Evolutionary conservation across 106 monocot genomes (phyloP), one percentile per base, ranked within the genome.

Genomic region (Agapanthus africanus): DNA sequence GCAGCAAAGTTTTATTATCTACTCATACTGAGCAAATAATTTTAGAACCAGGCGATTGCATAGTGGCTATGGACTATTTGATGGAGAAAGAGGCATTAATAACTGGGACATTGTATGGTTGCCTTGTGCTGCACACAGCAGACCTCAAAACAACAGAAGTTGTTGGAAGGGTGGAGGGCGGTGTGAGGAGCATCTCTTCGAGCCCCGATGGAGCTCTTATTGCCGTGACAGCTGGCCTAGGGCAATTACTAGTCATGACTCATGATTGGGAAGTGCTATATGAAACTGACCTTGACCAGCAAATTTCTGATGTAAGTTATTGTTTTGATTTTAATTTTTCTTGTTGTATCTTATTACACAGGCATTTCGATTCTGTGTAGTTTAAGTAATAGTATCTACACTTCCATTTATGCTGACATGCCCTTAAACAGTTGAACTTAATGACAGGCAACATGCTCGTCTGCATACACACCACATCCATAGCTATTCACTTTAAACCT

Each of bases 191-290:
- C 73, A 81, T 99, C 65, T 61, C 81, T 56, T 85, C 71, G 40
- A 99, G 97, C 70, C 97, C 97, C 33, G 93, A 99, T 83, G 97
- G 97, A 71, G 89, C 82, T 71, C 85, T 93, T 75, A 75, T 99
- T 54, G 87, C 87, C 69, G 78, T 99, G 37, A 83, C 87, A 40
- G 66, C 85, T 81, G 93, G 93, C 42, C 74, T 79, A 13, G 93
- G 93, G 42, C 86, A 85, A 50, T 78, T 93, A 46, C 73, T 99
- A 38, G 76, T 90, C 41, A 87, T 99, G 87, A 90, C 99, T 74
- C 73, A 81, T 65, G 99, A 99, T 60, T 99, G 99, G 99, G 90
- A 97, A 73, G 84, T 99, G 31, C 61, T 93, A 21, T 87, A 85
- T 81, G 99, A 99, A 73, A 79, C 77, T 72, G 60, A 77, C 37